phyloP scores from a whole-genome alignment of 257 asterid species.

The Gardenia jasminoides region DNA sequence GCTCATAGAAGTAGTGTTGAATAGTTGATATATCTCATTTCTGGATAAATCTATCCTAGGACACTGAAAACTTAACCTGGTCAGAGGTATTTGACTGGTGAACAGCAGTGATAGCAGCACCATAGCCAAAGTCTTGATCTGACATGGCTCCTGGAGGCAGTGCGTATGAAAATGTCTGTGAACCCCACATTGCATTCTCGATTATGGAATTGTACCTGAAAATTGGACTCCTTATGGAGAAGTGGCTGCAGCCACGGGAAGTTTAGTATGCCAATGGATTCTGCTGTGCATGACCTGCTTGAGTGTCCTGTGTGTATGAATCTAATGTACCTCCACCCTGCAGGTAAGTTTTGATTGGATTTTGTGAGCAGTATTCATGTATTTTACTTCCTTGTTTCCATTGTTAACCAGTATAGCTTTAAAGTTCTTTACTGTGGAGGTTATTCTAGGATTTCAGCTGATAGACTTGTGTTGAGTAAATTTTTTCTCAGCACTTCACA shows the following conservation, averaged over 20 bases:
- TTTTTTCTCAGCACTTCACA: neutral
- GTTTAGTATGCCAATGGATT: constrained; percentile 44
- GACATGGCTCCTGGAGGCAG: constrained; percentile 63
- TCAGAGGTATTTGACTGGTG: neutral
- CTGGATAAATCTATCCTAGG: constrained; percentile 10
- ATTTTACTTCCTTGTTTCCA: neutral
- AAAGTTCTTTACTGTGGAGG: neutral
- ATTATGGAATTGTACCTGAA: constrained; percentile 48
- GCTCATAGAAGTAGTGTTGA: neutral
- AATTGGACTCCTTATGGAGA: constrained; percentile 49
- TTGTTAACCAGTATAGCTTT: too few species aligned
- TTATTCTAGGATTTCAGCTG: neutral
- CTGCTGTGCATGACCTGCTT: constrained; percentile 70
- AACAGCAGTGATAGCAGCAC: neutral
- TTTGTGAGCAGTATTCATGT: neutral
- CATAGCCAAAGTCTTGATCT: neutral
- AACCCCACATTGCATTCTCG: constrained; percentile 29
- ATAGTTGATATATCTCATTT: neutral
- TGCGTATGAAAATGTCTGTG: constrained; percentile 39
- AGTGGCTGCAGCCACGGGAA: constrained; percentile 36
- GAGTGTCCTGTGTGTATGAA: constrained; percentile 75
- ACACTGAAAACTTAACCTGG: neutral
- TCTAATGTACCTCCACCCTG: constrained; percentile 73
- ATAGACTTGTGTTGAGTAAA: neutral
- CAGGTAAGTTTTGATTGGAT: constrained; percentile 48